Conservation (phyloP, 495 filamentous ascomycete genomes). For the Neurospora discreta region DNA sequence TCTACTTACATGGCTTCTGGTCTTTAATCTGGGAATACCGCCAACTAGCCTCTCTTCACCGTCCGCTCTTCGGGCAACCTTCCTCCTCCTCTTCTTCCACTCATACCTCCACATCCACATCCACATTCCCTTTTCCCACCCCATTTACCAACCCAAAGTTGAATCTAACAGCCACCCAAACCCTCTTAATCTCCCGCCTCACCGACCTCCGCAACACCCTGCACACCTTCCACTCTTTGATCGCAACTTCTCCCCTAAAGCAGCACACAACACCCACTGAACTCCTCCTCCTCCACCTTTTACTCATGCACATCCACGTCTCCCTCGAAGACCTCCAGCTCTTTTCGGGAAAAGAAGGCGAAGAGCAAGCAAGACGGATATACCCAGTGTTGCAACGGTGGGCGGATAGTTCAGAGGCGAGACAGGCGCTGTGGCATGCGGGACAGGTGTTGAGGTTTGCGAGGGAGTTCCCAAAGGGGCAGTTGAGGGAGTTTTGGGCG, state of each 20-base stretch:
- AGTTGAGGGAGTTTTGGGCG: conserved; percentile 47
- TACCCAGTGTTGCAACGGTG: conserved; percentile 43
- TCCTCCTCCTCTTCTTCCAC: not conserved
- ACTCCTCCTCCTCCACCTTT: conserved; percentile 46
- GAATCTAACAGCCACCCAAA: not conserved
- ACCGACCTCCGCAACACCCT: conserved; percentile 35
- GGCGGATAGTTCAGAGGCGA: conserved; percentile 37
- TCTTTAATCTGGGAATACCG: conserved; percentile 49
- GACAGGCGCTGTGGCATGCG: conserved; percentile 51
- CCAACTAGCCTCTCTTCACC: conserved; percentile 39
- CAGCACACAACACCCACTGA: conserved; percentile 49
- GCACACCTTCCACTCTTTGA: conserved; percentile 12
- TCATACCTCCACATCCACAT: not conserved
- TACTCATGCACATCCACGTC: conserved; percentile 49
- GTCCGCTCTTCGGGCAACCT: not conserved
- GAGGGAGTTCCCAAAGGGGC: conserved; percentile 31
- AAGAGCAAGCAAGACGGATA: conserved; percentile 45
- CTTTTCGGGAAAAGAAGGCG: conserved; percentile 52
- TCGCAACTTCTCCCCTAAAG: conserved; percentile 29
- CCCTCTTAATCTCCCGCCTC: conserved; percentile 38
- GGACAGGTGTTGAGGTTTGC: conserved; percentile 49
- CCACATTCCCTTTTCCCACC: too few species aligned
- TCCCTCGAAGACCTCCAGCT: conserved; percentile 54
- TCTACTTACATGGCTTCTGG: conserved; percentile 48
- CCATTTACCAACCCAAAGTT: not conserved